Base-by-base conservation (phyloP, 1,284 basidiomycete genomes). In the Phylloboletellus chloephorus region DNA sequence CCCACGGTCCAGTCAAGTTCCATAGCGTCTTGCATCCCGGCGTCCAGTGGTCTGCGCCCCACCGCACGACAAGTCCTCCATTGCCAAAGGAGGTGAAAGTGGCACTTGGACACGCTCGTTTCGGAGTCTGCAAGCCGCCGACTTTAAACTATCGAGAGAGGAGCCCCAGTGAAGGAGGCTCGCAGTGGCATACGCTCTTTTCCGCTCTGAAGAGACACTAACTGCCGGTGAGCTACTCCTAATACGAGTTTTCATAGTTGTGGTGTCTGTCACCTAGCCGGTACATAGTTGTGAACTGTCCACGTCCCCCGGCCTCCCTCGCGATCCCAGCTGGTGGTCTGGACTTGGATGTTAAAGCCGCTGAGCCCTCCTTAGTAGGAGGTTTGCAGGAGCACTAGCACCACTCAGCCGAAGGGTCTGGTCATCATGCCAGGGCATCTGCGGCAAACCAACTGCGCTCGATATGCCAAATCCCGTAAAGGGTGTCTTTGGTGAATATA, bases 281-380 rank as follows among this genome's bases (percentile, higher is more conserved):
- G 8, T 39, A 23, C 24, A 30, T 31, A n/a, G n/a, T n/a, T n/a
- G n/a, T n/a, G n/a, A n/a, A n/a, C 24, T 19, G 30, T 40, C 25
- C 3, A 7, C 12, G 2, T 25, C 31, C n/a, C n/a, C n/a, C n/a
- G n/a, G n/a, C n/a, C n/a, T n/a, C n/a, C 31, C 12, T 19, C 24
- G 34, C 13, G 23, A 24, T 20, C 28, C 19, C n/a, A 1, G 8
- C 0, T 10, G 32, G 39, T 41, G 32, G 39, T 33, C 4, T 22
- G 24, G 32, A 35, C 16, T 9, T 41, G n/a, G n/a, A n/a, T n/a
- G n/a, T n/a, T 34, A 30, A 41, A 30, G 2, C 32, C n/a, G 3
- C 39, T 7, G 16, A 35, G 32, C 26, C 20, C 39, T 41, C 32
- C 39, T 34, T 41, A 12, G 39, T 41, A 29, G 39, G 32, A 41